Evolutionary conservation across 495 filamentous ascomycete genomes (phyloP).

Genomic region (Trypethelium eluteriae): DNA sequence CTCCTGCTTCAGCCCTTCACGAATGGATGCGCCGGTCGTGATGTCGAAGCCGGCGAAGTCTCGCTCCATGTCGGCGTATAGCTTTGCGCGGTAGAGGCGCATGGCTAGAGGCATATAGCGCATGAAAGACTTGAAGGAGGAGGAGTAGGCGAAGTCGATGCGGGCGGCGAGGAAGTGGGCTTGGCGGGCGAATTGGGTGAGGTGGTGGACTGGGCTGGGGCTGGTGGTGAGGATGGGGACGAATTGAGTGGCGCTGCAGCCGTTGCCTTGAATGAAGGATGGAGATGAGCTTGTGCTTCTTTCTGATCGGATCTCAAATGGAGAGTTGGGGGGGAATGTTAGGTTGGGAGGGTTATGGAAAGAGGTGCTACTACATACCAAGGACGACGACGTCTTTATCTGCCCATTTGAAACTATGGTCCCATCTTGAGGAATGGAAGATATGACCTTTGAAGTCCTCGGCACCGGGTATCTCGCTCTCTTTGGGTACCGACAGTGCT

Average conservation of each 20-base stretch:
- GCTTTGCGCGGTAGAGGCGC: conserved; percentile 27
- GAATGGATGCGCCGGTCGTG: conserved; percentile 20
- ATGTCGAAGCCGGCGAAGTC: conserved; percentile 31
- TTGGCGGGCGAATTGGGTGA: conserved; percentile 31
- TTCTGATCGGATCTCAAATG: background rate
- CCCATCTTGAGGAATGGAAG: conserved; percentile 56
- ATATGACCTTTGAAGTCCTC: conserved; percentile 44
- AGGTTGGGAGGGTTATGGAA: conserved; percentile 13
- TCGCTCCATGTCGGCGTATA: conserved; percentile 30
- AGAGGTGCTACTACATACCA: conserved; percentile 30
- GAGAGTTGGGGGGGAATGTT: background rate
- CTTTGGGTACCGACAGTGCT: conserved; percentile 41
- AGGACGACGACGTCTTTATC: conserved; percentile 54
- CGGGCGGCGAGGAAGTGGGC: conserved; percentile 30
- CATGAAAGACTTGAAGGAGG: conserved; percentile 27
- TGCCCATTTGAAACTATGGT: conserved; percentile 46
- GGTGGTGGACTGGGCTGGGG: conserved; percentile 15
- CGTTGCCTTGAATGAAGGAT: conserved; percentile 21
- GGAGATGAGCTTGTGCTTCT: background rate
- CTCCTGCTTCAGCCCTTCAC: conserved; percentile 22
- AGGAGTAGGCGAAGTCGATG: conserved; percentile 25
- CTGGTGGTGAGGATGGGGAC: conserved; percentile 27
- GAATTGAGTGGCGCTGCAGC: conserved; percentile 33
- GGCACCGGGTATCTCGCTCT: conserved; percentile 43
- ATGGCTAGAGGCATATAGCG: conserved; percentile 29